These are phyloP conservation scores for Fusarium liriodendri DNA, from an alignment of 2,329 filamentous ascomycete species.

Conservation along the genomic window DNA sequence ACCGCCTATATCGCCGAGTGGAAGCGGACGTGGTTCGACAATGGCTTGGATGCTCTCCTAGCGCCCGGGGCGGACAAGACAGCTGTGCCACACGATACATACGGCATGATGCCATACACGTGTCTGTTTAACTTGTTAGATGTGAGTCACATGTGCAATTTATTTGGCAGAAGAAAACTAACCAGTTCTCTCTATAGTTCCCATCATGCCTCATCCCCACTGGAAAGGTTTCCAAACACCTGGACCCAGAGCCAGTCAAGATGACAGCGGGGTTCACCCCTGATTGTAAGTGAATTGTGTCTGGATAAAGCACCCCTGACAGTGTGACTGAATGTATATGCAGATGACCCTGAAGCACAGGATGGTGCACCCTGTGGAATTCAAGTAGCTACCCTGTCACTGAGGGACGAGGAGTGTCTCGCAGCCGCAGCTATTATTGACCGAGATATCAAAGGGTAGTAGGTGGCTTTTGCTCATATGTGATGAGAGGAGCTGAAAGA, in stretches of 20 bases:
- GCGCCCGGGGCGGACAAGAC: not conserved
- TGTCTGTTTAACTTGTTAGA: not conserved
- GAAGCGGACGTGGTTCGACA: not conserved
- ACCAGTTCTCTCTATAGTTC: not conserved
- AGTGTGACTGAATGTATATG: not conserved
- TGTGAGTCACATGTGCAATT: not conserved
- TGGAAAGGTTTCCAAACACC: not conserved
- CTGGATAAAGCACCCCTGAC: not conserved
- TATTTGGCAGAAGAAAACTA: not conserved
- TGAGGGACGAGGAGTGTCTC: conserved; percentile 1
- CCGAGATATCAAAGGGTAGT: not conserved
- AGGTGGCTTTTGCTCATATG: not conserved
- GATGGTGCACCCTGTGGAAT: not conserved
- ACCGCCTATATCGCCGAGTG: not conserved
- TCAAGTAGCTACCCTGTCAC: not conserved
- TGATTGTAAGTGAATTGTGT: not conserved
- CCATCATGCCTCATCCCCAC: not conserved
- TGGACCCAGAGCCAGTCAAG: not conserved
- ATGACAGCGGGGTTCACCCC: not conserved
- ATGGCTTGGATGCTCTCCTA: not conserved
- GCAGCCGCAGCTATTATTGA: not conserved
- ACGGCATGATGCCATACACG: not conserved
- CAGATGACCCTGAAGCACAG: not conserved
- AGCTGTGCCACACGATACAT: not conserved
- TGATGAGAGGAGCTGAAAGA: not conserved